Conservation (phyloP, 2,329 filamentous ascomycete species). For the Bipolaris gigantea region DNA sequence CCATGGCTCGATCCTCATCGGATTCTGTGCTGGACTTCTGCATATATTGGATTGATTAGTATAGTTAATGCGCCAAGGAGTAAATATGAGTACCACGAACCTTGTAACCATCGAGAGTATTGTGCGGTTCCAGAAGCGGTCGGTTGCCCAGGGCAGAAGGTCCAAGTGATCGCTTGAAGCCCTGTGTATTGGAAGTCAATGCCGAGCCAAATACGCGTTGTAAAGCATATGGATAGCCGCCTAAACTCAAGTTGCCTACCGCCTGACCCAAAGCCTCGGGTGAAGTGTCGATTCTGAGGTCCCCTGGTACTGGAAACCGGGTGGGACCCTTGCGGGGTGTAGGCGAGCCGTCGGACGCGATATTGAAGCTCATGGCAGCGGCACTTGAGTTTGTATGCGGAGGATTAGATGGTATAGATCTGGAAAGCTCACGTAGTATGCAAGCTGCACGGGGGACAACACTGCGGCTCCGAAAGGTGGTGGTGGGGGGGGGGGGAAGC, state of each 20-base stretch:
- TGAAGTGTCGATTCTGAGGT: slow-evolving; percentile 40
- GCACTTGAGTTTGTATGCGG: slow-evolving; percentile 15
- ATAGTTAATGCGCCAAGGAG: neutral
- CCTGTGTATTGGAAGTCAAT: slow-evolving; percentile 44
- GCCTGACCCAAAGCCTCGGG: slow-evolving; percentile 39
- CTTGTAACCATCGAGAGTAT: slow-evolving; percentile 34
- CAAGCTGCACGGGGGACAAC: slow-evolving; percentile 6
- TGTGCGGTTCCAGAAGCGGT: slow-evolving; percentile 21
- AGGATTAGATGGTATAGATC: slow-evolving; percentile 39
- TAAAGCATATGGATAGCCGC: slow-evolving; percentile 22
- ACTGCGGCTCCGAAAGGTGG: slow-evolving; percentile 3
- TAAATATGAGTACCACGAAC: slow-evolving; percentile 22
- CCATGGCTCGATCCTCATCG: slow-evolving; percentile 32
- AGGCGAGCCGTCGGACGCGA: slow-evolving; percentile 47
- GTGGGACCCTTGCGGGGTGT: slow-evolving; percentile 44
- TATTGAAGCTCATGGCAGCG: slow-evolving; percentile 43
- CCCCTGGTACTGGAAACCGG: slow-evolving; percentile 36
- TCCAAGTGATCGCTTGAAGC: slow-evolving; percentile 45
- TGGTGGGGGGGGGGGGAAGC: neutral
- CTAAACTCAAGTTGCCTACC: slow-evolving; percentile 37
- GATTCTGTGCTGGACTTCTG: slow-evolving; percentile 54
- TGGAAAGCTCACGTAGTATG: slow-evolving; percentile 26
- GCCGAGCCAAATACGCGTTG: slow-evolving; percentile 26
- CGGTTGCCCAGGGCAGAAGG: slow-evolving; percentile 43
- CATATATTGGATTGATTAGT: slow-evolving; percentile 38